Evolutionary conservation across 192 early-diverging fungal species (phyloP), one percentile per base, ranked within the genome.

Genomic region (Gaertneriomyces sp.): DNA sequence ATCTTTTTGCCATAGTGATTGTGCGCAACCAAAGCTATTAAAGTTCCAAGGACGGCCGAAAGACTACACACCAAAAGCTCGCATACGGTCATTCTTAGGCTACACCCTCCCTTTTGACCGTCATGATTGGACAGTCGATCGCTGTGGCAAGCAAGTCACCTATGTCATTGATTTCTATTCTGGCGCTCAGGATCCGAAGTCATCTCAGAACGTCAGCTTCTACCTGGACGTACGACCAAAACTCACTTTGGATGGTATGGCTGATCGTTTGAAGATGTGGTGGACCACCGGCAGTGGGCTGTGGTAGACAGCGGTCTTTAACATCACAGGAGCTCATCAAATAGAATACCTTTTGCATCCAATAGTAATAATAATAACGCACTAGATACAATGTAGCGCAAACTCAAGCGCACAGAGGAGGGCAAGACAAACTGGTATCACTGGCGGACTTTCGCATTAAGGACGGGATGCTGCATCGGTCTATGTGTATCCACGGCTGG

Each of bases 401-500:
- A 33, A 33, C 25, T 33, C 25, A 33, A 33, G 25, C 25, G 25
- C 25, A 33, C 25, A 33, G 25, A 33, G 2, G 2, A 33, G 25
- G 25, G 25, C 25, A 33, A 33, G 25, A 33, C 25, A 33, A 33
- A 33, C 25, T 33, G 25, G 25, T 33, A 33, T 33, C 25, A 33
- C 0, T 33, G 25, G 25, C 25, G 25, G 54, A 14, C 44, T 25
- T 60, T 60, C n/a, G 58, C 58, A 25, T 60, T 45, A 0, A 60
- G 25, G 4, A 43, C 58, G 16, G 58, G 58, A 38, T 60, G 58
- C 43, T 55, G 66, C 55, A 58, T 68, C 16, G 40, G 14, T 5
- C 69, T 40, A 70, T 96, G 93, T 0, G 98, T 99, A 77, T 98
- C 93, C 5, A 99, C 98, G 5, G 98, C 98, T 39, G 91, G 93